Evolutionary conservation across 2,329 filamentous ascomycete species (phyloP).

Genomic region (Trichoderma lentiforme): DNA sequence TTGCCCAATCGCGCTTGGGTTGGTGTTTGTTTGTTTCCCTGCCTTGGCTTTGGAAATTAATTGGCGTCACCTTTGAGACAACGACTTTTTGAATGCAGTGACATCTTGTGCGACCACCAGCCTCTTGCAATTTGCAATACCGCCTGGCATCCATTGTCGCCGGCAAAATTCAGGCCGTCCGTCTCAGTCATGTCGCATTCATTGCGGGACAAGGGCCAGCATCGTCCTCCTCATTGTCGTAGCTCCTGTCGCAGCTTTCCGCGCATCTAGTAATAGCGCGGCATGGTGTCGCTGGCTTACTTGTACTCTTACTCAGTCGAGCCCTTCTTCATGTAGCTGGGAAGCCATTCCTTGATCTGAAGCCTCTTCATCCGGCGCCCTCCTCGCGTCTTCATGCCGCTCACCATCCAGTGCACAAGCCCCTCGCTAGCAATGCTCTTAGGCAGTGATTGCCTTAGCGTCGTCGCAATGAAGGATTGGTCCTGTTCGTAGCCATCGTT

Average conservation of each 20-base stretch:
- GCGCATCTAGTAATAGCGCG: not conserved
- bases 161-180: not conserved
- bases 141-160: not conserved
- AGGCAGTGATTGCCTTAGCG: conserved; percentile 40
- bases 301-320: not conserved
- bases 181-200: conserved; percentile 1
- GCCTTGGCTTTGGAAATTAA: conserved; percentile 10
- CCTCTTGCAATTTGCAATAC: not conserved
- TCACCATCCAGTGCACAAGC: conserved; percentile 43
- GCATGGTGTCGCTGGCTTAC: not conserved
- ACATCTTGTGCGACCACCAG: conserved; percentile 5
- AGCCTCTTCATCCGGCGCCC: conserved; percentile 21
- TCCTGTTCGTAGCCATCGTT: conserved; percentile 33
- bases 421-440: conserved; percentile 36
- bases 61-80: not conserved
- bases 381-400: conserved; percentile 19
- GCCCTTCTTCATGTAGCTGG: conserved; percentile 24
- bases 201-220: not conserved
- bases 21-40: not conserved
- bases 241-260: not conserved
- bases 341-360: conserved; percentile 25
- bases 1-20: not conserved
- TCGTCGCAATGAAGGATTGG: conserved; percentile 35
- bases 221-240: not conserved
- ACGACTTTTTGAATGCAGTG: not conserved